These are phyloP conservation scores for Saccharum officinarum DNA, from an alignment of 176 grass and related monocot species.

Conservation along the genomic window DNA sequence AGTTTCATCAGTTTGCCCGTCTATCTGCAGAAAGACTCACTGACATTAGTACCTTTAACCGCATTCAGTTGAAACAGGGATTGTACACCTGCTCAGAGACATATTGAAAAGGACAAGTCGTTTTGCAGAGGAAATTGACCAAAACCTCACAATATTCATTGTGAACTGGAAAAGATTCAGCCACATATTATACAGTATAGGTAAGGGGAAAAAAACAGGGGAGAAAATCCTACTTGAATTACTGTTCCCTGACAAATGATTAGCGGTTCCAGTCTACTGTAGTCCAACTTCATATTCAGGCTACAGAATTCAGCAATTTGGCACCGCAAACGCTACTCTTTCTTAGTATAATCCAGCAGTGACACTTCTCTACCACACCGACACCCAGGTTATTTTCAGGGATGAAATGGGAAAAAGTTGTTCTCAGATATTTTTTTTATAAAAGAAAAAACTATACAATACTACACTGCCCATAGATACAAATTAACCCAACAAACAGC, in stretches of 20 bases:
- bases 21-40: slow-evolving; percentile 36
- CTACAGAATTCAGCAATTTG: neutral
- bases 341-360: neutral
- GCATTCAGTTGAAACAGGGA: neutral
- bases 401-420: neutral
- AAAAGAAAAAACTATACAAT: neutral
- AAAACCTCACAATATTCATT: neutral
- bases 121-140: neutral
- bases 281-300: neutral
- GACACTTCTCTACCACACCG: neutral
- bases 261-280: neutral
- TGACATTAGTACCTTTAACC: neutral
- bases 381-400: neutral
- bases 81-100: neutral
- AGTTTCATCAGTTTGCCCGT: slow-evolving; percentile 29
- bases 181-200: neutral
- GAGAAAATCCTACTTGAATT: neutral
- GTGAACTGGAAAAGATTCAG: neutral
- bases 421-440: neutral
- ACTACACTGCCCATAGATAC: neutral
- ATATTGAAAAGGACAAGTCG: neutral
- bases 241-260: neutral
- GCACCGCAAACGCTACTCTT: neutral
- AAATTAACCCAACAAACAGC: neutral
- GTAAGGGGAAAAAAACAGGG: neutral